phyloP scores from a whole-genome alignment of 2,329 filamentous ascomycete genomes.

The Pseudocercospora cruenta region DNA sequence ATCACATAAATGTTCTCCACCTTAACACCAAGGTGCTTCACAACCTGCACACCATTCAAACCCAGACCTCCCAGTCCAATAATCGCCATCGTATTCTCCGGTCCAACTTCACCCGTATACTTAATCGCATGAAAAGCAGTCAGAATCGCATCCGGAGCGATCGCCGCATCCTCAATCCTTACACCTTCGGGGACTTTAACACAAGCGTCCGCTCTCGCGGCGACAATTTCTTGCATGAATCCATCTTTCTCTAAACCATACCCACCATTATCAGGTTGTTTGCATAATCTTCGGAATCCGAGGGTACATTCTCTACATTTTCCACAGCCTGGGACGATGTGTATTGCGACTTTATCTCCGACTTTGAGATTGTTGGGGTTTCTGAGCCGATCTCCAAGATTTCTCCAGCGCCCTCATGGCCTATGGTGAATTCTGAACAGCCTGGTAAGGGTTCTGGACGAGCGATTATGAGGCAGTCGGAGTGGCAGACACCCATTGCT shows the following conservation, averaged over 20 bases:
- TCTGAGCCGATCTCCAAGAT: constrained; percentile 24
- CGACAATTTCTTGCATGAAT: constrained; percentile 48
- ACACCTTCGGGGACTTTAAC: constrained; percentile 30
- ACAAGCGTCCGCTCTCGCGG: constrained; percentile 34
- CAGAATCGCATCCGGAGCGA: constrained; percentile 48
- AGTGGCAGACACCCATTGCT: constrained; percentile 43
- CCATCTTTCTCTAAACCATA: constrained; percentile 52
- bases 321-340: constrained; percentile 43
- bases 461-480: constrained; percentile 39
- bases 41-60: constrained; percentile 47
- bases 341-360: constrained; percentile 41
- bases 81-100: constrained; percentile 44
- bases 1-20: constrained; percentile 41
- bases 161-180: constrained; percentile 36
- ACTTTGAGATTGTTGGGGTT: constrained; percentile 18
- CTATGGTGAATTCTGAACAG: constrained; percentile 26
- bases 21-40: constrained; percentile 54
- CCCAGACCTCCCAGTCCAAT: constrained; percentile 48
- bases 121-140: constrained; percentile 49
- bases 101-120: constrained; percentile 43
- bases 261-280: constrained; percentile 39
- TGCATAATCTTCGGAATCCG: constrained; percentile 45
- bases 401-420: constrained; percentile 32
- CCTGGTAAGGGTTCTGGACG: constrained; percentile 22
- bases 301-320: constrained; percentile 46